A percentile compares a stretch with the other conserved stretches of the same genome.
phyloP scores from a whole-genome alignment of 345 rosid genomes.

The Eucalyptus microcorys region DNA sequence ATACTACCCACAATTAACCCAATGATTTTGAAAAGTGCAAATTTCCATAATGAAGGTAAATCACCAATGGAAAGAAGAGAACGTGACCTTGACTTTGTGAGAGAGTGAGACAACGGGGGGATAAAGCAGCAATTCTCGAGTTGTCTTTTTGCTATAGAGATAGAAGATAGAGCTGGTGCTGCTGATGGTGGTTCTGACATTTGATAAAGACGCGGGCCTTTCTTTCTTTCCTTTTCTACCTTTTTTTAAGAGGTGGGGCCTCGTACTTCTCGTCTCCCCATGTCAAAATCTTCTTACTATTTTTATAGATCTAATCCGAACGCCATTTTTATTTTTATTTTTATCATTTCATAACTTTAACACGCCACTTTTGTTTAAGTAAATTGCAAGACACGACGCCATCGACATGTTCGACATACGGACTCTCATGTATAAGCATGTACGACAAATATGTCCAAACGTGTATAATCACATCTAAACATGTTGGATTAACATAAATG shows the following conservation, averaged over 20 bases:
- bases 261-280: background rate
- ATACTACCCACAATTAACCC: background rate
- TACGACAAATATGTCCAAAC: background rate
- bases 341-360: background rate
- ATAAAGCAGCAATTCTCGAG: background rate
- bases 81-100: background rate
- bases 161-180: no score
- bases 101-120: background rate
- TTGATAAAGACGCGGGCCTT: background rate
- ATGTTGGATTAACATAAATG: background rate
- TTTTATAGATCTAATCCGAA: background rate
- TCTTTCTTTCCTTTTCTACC: background rate
- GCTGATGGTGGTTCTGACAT: background rate
- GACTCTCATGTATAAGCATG: background rate
- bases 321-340: background rate
- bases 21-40: background rate
- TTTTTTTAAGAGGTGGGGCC: background rate
- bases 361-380: background rate
- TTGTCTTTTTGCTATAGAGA: background rate
- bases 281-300: fast-evolving
- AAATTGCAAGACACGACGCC: background rate
- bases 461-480: background rate
- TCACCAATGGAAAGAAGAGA: background rate
- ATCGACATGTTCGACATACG: background rate
- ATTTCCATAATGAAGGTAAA: background rate